Evolutionary conservation across 805 yeast genomes (phyloP), one percentile per base, ranked within the genome.

Genomic region (Dipodascus geniculatus): DNA sequence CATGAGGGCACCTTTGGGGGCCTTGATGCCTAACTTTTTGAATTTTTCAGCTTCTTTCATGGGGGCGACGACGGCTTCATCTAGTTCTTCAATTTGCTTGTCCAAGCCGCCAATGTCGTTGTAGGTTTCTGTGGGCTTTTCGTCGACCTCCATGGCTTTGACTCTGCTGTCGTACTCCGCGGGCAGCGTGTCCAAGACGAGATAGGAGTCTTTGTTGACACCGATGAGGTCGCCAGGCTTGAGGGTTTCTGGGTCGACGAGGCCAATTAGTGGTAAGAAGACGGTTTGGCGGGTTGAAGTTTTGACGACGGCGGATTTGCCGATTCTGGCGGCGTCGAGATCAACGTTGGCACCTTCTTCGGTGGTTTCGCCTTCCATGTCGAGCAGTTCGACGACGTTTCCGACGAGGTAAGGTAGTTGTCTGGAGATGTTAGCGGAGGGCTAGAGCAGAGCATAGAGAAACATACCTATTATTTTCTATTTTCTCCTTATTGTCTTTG

Each of bases 101-200:
- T 91, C 98, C 62, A 93, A 76, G 9, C 99, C 99, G 66, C 99
- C 99, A 61, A 93, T 95, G 68, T 93, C 99, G 1, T 95, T 83
- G 66, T 93, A 93, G 9, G 96, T 88, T 69, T 93, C 99, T 1
- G 96, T 85, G 56, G 99, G 99, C 67, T 91, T 90, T 72, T 93
- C 99, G 68, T 93, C 99, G 51, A 93, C 99, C 70, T 93, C 99
- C 99, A 93, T 87, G 11, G 98, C 98, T 72, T 93, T 93, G 52
- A 93, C 99, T 63, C 99, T 80, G 53, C 95, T 85, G 69, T 93
- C 99, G 67, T 93, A 93, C 71, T 93, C 99, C 1, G 96, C 89
- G 9, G 99, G 99, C 60, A 93, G 75, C 4, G 95, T 89, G 71
- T 93, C 99, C 62, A 93, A 76, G 53, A 93, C 85, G 60, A 93